Evolutionary conservation across 2,329 filamentous ascomycete genomes (phyloP).

Genomic region (Trichoderma hamatum): DNA sequence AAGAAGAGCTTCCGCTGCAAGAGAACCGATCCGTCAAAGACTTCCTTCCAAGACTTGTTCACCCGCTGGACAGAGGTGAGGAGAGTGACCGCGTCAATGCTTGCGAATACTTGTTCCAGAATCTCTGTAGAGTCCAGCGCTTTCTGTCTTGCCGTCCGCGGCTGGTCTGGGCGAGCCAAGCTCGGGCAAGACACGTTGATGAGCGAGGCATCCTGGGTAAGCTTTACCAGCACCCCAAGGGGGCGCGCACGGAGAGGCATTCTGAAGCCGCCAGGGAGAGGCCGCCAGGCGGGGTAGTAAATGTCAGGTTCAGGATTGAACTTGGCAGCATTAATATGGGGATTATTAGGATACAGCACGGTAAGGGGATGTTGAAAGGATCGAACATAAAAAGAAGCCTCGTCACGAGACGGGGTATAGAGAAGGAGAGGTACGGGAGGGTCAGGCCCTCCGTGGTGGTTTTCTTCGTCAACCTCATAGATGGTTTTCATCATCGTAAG

Average conservation of each 20-base stretch:
- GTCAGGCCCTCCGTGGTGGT: not conserved
- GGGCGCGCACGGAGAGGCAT: not conserved
- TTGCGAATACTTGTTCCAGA: not conserved
- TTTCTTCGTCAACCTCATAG: not conserved
- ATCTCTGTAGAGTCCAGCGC: not conserved
- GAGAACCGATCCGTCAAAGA: not conserved
- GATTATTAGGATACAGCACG: not conserved
- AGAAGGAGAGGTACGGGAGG: not conserved
- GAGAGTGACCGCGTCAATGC: not conserved
- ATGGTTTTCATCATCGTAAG: conserved; percentile 6
- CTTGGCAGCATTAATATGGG: not conserved
- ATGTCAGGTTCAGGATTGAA: not conserved
- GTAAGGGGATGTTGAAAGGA: not conserved
- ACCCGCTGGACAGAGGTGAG: not conserved
- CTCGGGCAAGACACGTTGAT: not conserved
- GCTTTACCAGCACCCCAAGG: not conserved
- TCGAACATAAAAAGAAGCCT: not conserved
- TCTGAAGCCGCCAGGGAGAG: not conserved
- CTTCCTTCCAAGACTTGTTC: not conserved
- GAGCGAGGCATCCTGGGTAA: not conserved
- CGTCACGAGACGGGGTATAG: not conserved
- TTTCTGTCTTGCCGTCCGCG: not conserved
- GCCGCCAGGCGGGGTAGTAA: not conserved
- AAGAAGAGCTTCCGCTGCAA: conserved; percentile 15
- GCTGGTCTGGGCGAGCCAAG: not conserved